A percentile compares a stretch with the other conserved stretches of the same genome.
Conservation (phyloP, 805 yeast genomes). For the Teunomyces funiuensis region DNA sequence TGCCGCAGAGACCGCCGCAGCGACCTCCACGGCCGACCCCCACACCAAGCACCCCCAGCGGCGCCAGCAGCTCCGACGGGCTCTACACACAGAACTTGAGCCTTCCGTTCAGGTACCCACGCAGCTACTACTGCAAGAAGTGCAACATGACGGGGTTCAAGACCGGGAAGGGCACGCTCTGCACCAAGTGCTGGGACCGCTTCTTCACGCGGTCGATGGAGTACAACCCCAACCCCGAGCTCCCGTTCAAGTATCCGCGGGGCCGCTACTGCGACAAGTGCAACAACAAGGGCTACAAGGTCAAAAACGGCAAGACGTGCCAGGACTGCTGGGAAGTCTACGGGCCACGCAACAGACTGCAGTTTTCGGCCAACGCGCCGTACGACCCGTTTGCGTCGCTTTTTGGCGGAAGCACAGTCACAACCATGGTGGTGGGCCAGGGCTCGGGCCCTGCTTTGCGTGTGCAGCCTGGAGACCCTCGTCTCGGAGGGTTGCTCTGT, state of each 20-base stretch:
- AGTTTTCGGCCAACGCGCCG: neutral
- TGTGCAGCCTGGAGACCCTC: constrained; percentile 76
- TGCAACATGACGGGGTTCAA: constrained; percentile 38
- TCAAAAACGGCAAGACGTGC: constrained; percentile 65
- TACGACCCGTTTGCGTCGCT: neutral
- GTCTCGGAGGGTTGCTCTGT: constrained; percentile 69
- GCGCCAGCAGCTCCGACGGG: constrained; percentile 1
- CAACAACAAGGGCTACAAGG: constrained; percentile 66
- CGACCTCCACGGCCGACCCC: constrained; percentile 8
- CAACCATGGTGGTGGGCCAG: constrained; percentile 4
- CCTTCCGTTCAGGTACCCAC: constrained; percentile 31
- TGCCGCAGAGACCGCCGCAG: constrained; percentile 11
- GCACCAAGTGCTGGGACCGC: constrained; percentile 31
- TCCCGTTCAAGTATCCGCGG: constrained; percentile 69
- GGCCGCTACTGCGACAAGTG: constrained; percentile 67
- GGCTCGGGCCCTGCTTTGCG: constrained; percentile 16
- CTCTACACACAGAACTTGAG: constrained; percentile 15
- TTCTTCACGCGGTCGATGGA: constrained; percentile 29
- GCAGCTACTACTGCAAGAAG: constrained; percentile 30
- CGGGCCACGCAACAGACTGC: constrained; percentile 41
- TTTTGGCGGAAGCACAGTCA: constrained; percentile 5
- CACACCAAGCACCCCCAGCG: constrained; percentile 4
- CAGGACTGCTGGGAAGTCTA: constrained; percentile 68
- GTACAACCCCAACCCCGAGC: constrained; percentile 46
- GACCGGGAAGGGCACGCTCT: constrained; percentile 23